Base-by-base conservation (phyloP, 345 rosid genomes). In the Eutrema yunnanense region DNA sequence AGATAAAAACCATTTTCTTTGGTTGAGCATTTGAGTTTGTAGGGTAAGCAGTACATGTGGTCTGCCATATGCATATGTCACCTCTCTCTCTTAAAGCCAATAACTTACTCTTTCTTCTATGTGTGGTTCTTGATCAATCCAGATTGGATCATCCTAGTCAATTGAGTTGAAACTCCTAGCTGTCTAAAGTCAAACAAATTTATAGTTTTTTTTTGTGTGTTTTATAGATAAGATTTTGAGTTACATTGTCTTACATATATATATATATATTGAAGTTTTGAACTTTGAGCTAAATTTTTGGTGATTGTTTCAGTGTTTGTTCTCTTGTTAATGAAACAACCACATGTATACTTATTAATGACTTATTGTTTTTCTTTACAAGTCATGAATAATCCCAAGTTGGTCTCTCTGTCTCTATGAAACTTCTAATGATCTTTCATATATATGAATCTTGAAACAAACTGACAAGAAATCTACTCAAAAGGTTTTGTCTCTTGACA, bases 1-100 rank as follows among this genome's bases (percentile, higher is more conserved):
- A 70, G 56, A 76, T 56, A 47, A 69, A 29, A 69, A 6, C 19
- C 3, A 6, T 47, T 54, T 69, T 69, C 40, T 26, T 61, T 75
- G 38, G 46, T 61, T 19, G 34, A 41, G 71, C 67, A 33, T 76
- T 56, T 77, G 72, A 62, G 72, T 65, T 55, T 63, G 86, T 79
- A 74, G 87, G 69, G 83, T 71, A 74, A 47, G 67, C 88, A 82
- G 77, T 70, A 50, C 84, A 70, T 64, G 71, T 75, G 85, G 83
- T 34, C 69, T 76, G 79, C 65, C 72, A 84, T 78, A 68, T 72
- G 67, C 67, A 63, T 49, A 57, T 64, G 76, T 76, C 72, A 71
- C 76, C 67, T 69, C 29, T 52, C 55, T 49, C 30, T 65, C 62
- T 50, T 32, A 4, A 55, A 27, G 22, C 64, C 52, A 40, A 38